Conservation (phyloP, 441 rosid species). For the Rhodomyrtus psidioides region DNA sequence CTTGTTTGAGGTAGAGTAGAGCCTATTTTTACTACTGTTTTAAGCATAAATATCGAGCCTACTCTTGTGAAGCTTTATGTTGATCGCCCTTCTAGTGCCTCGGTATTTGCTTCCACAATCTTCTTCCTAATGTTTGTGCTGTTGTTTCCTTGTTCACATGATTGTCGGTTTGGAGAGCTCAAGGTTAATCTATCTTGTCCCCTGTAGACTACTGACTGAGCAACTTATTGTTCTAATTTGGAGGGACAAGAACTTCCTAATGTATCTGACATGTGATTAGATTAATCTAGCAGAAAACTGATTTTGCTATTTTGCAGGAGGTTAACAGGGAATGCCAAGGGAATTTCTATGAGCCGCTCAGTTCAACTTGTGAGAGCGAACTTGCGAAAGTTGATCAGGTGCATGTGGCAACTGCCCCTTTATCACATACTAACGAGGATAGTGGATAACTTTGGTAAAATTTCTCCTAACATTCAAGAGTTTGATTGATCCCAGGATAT, state of each 20-base stretch:
- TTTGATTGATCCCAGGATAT: slow-evolving; percentile 30
- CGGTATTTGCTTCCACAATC: not conserved
- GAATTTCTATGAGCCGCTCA: slow-evolving; percentile 24
- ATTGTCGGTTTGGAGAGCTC: not conserved
- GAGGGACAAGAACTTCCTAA: not conserved
- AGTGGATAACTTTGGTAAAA: not conserved
- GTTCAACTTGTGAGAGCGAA: slow-evolving; percentile 22
- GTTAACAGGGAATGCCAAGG: slow-evolving; percentile 43
- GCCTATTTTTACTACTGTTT: not conserved
- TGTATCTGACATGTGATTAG: not conserved
- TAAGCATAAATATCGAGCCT: not conserved
- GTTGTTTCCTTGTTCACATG: not conserved
- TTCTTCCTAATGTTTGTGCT: not conserved
- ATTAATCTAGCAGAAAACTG: not conserved
- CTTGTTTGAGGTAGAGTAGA: slow-evolving; percentile 43
- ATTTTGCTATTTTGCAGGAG: slow-evolving; percentile 31
- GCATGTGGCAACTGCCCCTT: not conserved
- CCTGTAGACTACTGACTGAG: not conserved
- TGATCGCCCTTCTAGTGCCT: not conserved
- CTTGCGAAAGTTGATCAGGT: slow-evolving; percentile 47
- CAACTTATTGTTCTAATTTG: not conserved
- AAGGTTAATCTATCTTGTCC: not conserved
- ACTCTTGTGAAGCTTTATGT: not conserved
- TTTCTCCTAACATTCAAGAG: not conserved
- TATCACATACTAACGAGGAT: not conserved